phyloP scores from a whole-genome alignment of 768 basidiomycete genomes.

The Coprinopsis sp. region DNA sequence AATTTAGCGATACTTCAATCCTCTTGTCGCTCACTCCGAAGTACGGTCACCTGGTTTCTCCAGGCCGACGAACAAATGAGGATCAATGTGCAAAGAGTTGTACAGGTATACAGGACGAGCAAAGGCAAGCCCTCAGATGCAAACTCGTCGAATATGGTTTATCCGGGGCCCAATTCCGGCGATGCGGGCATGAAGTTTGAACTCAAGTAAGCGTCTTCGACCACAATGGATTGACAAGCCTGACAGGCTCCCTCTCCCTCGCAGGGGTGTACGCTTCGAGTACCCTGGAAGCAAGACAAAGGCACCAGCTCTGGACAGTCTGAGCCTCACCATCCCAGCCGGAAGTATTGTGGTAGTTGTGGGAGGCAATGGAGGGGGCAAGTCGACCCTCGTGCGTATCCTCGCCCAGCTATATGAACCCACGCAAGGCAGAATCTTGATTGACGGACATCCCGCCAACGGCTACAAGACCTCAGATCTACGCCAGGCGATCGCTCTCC shows the following conservation, averaged over 20 bases:
- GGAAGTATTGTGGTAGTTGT: conserved; percentile 38
- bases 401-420: conserved; percentile 33
- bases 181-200: conserved; percentile 4
- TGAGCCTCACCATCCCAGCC: conserved; percentile 31
- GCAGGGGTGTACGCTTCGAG: conserved; percentile 24
- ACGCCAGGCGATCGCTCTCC: conserved; percentile 28
- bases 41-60: conserved; percentile 12
- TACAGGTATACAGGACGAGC: no score
- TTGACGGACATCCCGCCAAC: conserved; percentile 28
- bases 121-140: no score
- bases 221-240: neutral
- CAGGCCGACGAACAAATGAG: neutral
- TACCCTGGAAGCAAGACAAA: conserved; percentile 31
- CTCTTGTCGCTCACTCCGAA: conserved; percentile 13
- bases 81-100: neutral
- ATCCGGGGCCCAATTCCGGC: no score
- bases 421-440: conserved; percentile 25
- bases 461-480: conserved; percentile 25
- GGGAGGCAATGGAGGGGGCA: conserved; percentile 38
- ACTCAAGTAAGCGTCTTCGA: neutral
- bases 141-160: no score
- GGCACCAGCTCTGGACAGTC: conserved; percentile 21
- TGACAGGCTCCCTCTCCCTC: neutral
- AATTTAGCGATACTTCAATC: conserved; percentile 21
- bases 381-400: conserved; percentile 34